Evolutionary conservation across 495 filamentous ascomycete genomes (phyloP), one percentile per base, ranked within the genome.

Genomic region (Aspergillus ostianus): DNA sequence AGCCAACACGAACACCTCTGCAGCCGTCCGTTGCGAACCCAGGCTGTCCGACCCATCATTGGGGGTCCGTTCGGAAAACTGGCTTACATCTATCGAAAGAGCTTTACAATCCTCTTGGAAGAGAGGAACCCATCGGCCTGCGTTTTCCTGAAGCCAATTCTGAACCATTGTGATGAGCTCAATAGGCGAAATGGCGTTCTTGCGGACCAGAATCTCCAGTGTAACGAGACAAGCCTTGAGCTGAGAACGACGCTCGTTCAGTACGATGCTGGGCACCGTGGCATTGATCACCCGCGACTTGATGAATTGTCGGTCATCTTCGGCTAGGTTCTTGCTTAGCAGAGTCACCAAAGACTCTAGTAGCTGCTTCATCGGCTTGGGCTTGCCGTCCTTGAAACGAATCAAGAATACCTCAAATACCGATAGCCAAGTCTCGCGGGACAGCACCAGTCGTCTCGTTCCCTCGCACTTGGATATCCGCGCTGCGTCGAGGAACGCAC

Each of bases 301-400:
- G 15, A 76, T 67, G 12, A 13, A 55, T 19, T 20, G 18, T 13
- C 49, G 53, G 63, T 55, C 72, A 47, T 65, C 63, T 17, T 66
- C 64, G 53, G 69, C 68, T 9, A 82, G 79, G 55, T 83, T 82
- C 41, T 73, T 82, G 17, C 66, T 72, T 46, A 87, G 65, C 8
- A 85, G 77, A 19, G 75, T 70, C 36, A 77, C 77, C 54, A 90
- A 68, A 47, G 84, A 79, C 62, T 84, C 77, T 49, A 95, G 70
- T 0, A 93, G 77, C 61, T 91, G 87, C 67, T 86, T 86, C 81
- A 92, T 82, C 29, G 90, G 86, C 54, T 91, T 88, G 26, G 87
- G 81, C 58, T 87, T 87, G 41, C 88, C 82, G 62, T 85, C 83
- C 62, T 93, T 88, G 61, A 85, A 91, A 73, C 85, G 88, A 57